phyloP scores from a whole-genome alignment of 1,284 basidiomycete genomes.

The Boletus semigastroideus region DNA sequence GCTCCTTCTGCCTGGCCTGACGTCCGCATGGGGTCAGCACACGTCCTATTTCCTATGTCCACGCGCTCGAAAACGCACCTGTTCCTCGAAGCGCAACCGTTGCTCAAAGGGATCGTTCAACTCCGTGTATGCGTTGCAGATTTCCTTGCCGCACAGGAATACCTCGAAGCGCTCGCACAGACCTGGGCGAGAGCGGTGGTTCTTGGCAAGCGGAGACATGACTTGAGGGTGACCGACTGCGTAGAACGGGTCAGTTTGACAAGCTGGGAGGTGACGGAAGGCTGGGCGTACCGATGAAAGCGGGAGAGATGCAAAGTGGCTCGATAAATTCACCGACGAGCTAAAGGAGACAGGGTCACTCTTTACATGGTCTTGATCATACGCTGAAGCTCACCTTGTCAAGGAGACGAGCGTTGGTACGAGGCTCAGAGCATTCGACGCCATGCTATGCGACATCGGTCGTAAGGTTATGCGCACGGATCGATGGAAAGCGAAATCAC shows the following conservation, averaged over 20 bases:
- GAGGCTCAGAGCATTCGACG: slow-evolving; percentile 95
- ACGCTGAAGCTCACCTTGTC: slow-evolving; percentile 72
- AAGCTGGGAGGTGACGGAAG: not conserved
- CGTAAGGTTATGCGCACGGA: not conserved
- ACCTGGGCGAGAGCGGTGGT: slow-evolving; percentile 90
- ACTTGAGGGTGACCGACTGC: slow-evolving; percentile 96
- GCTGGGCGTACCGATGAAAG: slow-evolving; percentile 80
- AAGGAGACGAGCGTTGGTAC: slow-evolving; percentile 92
- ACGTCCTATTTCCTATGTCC: too few relatives aligned
- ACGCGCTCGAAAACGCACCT: slow-evolving; percentile 42
- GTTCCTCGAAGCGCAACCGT: slow-evolving; percentile 94
- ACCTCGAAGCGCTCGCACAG: slow-evolving; percentile 98
- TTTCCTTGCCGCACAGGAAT: slow-evolving; percentile 98
- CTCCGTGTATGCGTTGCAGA: slow-evolving; percentile 98
- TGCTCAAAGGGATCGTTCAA: slow-evolving; percentile 99
- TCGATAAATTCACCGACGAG: slow-evolving; percentile 98
- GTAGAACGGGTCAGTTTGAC: not conserved
- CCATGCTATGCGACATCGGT: slow-evolving; percentile 67
- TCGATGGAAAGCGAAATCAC: slow-evolving; percentile 36
- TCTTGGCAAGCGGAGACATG: slow-evolving; percentile 98
- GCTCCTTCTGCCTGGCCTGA: slow-evolving; percentile 87
- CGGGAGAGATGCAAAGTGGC: slow-evolving; percentile 92
- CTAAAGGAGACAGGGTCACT: slow-evolving; percentile 37
- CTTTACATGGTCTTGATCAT: not conserved
- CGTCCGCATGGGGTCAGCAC: not conserved